Base-by-base conservation (phyloP, 2,329 filamentous ascomycete species). In the Colletotrichum plurivorum region DNA sequence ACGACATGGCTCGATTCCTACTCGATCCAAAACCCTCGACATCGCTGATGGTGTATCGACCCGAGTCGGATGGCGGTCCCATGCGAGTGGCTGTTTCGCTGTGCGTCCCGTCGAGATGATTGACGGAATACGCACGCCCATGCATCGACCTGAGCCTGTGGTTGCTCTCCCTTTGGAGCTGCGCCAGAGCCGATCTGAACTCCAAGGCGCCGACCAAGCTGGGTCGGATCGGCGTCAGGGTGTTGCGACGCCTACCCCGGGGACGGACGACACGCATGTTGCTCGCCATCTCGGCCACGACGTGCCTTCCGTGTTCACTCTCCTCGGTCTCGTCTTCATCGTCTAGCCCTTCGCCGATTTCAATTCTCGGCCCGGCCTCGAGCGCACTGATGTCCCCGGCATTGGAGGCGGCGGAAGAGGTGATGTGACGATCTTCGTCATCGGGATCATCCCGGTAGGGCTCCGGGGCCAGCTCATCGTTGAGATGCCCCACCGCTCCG, bases 161-260 rank as follows among this genome's bases (percentile, higher is more conserved):
- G 72, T 94, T 96, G 75, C 93, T 89, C 64, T 94, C 93, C 72
- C 91, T 93, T 75, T 97, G 91, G 65, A 99, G 82, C 3, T 94
- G 94, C n/a, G 93, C 92, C 53, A 99, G 84, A 3, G 97, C 92
- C 2, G 95, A 95, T 74, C 95, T 89, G 75, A 99, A 99, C 80
- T 99, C 96, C 66, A 99, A 84, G 9, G 94, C 96, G 51, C 96
- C 96, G 4, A 99, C 92, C 54, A 99, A 84, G 83, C 96, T 98
- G 1, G 96, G 95, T 51, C 96, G 88, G 71, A 99, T 98, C 0
- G 94, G 93, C 7, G 91, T 95, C 70, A 95, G 88, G 2, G 94
- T 94, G 72, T 91, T 92, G 73, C 92, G 89, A 71, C 90, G 88
- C 52, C 86, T 86, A 54, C 89, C 85, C 39, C 84, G 83, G 1